Base-by-base conservation (phyloP, 2,329 filamentous ascomycete species). In the Pseudofabraea citricarpa region DNA sequence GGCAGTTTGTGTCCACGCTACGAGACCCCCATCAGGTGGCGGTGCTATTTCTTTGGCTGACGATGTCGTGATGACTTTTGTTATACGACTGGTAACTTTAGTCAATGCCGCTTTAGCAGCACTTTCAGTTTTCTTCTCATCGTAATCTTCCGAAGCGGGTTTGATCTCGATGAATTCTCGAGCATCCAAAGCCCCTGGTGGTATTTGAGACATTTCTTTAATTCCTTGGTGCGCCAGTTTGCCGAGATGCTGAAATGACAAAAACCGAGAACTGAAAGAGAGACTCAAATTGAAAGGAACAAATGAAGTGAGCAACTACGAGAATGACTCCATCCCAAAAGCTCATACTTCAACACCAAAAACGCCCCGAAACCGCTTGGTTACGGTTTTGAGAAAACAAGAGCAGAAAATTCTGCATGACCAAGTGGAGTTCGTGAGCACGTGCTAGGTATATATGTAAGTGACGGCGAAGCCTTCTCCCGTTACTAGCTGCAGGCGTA, bases 1-100 rank as follows among this genome's bases (percentile, higher is more conserved):
- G 15, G 56, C 31, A 7, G 55, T 58, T 41, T 61, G 55, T 7
- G 55, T 36, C 59, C 60, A 64, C n/a, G 62, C 61, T 23, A 45
- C 18, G 12, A 45, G 39, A 1, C 61, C 61, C 6, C 59, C 58
- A 48, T 63, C 52, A 13, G 59, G 59, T 10, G 57, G 58, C 21
- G 35, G 35, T n/a, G 21, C 35, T 10, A 37, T 37, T 15, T 20
- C 10, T 21, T 21, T 20, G 19, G 19, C 21, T 15, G 35, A 37
- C 19, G 35, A 37, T n/a, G 18, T 37, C 5, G 35, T 37, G 7
- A 37, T 37, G 9, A 21, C 35, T n/a, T 8, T 37, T 2, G 35
- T 23, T 21, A 37, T 37, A 6, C 21, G 35, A 15, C 35, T 37
- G 15, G 35, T 37, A n/a, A 23, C 35, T 37, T 23, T 37, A 4